Evolutionary conservation across 192 early-diverging fungal genomes (phyloP).

Genomic region (Coemansia sp.): DNA sequence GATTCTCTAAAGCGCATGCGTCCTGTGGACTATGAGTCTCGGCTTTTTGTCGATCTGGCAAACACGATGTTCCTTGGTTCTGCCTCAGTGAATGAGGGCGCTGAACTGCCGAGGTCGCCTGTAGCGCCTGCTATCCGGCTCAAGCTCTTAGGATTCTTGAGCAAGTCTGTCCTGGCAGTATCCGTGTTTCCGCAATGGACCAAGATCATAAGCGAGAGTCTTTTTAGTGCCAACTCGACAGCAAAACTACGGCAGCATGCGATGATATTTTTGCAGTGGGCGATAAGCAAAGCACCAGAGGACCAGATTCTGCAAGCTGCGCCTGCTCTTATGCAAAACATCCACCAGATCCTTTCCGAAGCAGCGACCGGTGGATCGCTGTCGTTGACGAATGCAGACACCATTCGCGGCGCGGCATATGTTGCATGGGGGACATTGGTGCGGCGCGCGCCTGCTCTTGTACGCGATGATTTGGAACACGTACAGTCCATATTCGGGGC

Average conservation of each 20-base stretch:
- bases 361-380: neutral
- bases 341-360: conserved; percentile 57
- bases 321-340: conserved; percentile 66
- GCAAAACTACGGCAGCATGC: conserved; percentile 68
- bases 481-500: conserved; percentile 70
- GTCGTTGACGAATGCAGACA: conserved; percentile 56
- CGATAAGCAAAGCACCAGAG: conserved; percentile 66
- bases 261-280: conserved; percentile 89
- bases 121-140: conserved; percentile 23
- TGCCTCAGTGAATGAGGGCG: conserved; percentile 4
- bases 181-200: conserved; percentile 68
- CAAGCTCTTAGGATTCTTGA: conserved; percentile 41
- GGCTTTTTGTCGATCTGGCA: conserved; percentile 52
- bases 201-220: conserved; percentile 75
- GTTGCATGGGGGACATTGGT: conserved; percentile 78
- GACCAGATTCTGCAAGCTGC: conserved; percentile 63
- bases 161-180: conserved; percentile 65
- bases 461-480: conserved; percentile 62
- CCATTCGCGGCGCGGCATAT: conserved; percentile 79
- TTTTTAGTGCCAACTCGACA: conserved; percentile 69
- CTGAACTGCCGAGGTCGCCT: conserved; percentile 14
- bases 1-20: conserved; percentile 73
- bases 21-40: conserved; percentile 72
- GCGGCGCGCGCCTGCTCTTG: conserved; percentile 69
- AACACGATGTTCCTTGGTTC: conserved; percentile 68